Evolutionary conservation across 2,329 filamentous ascomycete genomes (phyloP).

Genomic region (Monilinia fructicola): DNA sequence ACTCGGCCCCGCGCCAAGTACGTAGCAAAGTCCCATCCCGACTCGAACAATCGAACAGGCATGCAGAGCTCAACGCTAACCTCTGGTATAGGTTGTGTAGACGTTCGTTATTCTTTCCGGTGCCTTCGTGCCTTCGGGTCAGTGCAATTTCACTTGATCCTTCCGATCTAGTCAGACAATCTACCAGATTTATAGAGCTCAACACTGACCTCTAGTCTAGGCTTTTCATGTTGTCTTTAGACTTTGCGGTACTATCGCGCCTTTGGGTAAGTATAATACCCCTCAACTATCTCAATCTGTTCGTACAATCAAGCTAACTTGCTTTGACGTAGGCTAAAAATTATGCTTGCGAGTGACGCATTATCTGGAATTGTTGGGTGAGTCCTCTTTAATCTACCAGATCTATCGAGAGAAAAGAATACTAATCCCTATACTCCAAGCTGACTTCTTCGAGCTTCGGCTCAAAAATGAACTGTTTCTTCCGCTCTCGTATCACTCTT

Average conservation of each 20-base stretch:
- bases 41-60: too few species aligned
- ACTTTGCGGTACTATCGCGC: too few species aligned
- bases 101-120: too few species aligned
- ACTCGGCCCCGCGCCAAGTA: too few species aligned
- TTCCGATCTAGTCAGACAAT: not conserved
- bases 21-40: too few species aligned
- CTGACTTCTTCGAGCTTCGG: not conserved
- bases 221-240: too few species aligned
- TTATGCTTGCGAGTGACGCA: not conserved
- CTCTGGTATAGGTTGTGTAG: too few species aligned
- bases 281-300: not conserved
- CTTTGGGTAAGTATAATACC: not conserved
- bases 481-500: not conserved
- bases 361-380: not conserved
- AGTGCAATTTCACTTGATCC: too few species aligned
- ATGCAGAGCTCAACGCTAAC: too few species aligned
- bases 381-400: not conserved
- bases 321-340: not conserved
- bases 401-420: not conserved
- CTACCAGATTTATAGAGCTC: not conserved
- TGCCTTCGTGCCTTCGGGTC: too few species aligned
- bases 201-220: not conserved
- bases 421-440: not conserved
- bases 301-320: not conserved
- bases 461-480: not conserved